These are phyloP conservation scores for Cladosporium austrohemisphaericum DNA, from an alignment of 2,329 filamentous ascomycete species.

Conservation along the genomic window DNA sequence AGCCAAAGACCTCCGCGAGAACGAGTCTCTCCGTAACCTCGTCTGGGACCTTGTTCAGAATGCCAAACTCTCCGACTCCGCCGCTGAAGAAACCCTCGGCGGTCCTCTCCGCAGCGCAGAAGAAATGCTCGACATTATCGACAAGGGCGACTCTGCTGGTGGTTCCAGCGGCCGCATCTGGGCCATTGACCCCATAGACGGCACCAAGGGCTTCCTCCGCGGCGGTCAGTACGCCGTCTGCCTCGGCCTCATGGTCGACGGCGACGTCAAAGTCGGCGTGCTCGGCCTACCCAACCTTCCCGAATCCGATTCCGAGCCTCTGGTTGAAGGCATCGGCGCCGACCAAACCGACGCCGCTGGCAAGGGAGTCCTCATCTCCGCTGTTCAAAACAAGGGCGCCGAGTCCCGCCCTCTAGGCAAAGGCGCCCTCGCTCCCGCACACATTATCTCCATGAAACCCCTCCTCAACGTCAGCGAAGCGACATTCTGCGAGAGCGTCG, in stretches of 20 bases:
- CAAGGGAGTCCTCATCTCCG: slow-evolving; percentile 84
- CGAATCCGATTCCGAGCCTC: slow-evolving; percentile 69
- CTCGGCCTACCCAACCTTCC: slow-evolving; percentile 95
- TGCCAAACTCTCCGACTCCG: slow-evolving; percentile 63
- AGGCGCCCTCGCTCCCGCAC: slow-evolving; percentile 52
- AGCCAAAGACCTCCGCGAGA: slow-evolving; percentile 70
- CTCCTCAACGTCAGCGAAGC: slow-evolving; percentile 71
- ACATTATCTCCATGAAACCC: slow-evolving; percentile 74
- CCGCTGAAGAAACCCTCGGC: slow-evolving; percentile 65
- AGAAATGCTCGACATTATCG: slow-evolving; percentile 57
- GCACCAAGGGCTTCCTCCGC: slow-evolving; percentile 93
- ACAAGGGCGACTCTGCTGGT: slow-evolving; percentile 63
- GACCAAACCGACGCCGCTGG: slow-evolving; percentile 70
- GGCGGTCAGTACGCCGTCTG: slow-evolving; percentile 97
- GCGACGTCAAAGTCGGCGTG: slow-evolving; percentile 89
- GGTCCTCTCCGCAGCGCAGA: slow-evolving; percentile 64
- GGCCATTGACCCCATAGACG: slow-evolving; percentile 96
- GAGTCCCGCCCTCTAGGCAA: slow-evolving; percentile 68
- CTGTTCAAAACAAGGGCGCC: slow-evolving; percentile 74
- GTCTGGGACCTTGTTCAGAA: slow-evolving; percentile 81
- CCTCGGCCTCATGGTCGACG: slow-evolving; percentile 85
- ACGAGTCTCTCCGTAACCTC: slow-evolving; percentile 64
- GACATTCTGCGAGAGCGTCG: slow-evolving; percentile 95
- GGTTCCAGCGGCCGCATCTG: slow-evolving; percentile 77
- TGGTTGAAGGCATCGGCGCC: slow-evolving; percentile 68